Evolutionary conservation across 2,329 filamentous ascomycete species (phyloP).

Genomic region (Grosmannia penicillata): DNA sequence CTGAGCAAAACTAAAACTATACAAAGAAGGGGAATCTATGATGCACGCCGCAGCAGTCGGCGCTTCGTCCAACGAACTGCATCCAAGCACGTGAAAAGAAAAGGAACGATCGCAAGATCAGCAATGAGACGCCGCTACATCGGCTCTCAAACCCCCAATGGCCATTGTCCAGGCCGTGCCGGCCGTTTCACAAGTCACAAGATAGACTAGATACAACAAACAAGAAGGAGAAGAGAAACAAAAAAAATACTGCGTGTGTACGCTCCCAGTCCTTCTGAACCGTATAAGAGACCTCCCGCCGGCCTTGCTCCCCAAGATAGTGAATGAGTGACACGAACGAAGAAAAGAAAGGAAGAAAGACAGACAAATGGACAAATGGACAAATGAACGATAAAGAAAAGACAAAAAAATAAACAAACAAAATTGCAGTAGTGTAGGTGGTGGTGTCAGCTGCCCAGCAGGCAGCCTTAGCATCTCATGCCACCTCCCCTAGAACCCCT

Average conservation of each 20-base stretch:
- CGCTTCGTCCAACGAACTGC: too few species aligned
- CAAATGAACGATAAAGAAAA: not conserved
- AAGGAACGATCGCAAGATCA: too few species aligned
- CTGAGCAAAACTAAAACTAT: not conserved
- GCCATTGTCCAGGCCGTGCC: too few species aligned
- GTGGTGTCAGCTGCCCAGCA: too few species aligned
- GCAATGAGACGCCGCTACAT: too few species aligned
- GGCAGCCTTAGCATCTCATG: not conserved
- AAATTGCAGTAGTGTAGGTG: too few species aligned
- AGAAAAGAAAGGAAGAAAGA: not conserved
- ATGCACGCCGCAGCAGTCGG: too few species aligned
- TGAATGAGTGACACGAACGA: not conserved
- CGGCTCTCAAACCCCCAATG: too few species aligned
- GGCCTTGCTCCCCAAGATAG: not conserved
- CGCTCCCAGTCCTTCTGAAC: constrained; percentile 1
- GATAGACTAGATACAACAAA: too few species aligned
- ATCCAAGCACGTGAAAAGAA: too few species aligned
- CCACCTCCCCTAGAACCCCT: constrained; percentile 33
- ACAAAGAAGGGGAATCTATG: not conserved
- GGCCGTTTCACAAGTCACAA: too few species aligned
- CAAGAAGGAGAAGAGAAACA: not conserved
- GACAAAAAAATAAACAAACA: not conserved
- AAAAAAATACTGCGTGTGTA: not conserved
- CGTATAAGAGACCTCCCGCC: not conserved
- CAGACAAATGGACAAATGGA: constrained; percentile 2